phyloP scores from a whole-genome alignment of 2,329 filamentous ascomycete species.

The Cordyceps pruinosa region DNA sequence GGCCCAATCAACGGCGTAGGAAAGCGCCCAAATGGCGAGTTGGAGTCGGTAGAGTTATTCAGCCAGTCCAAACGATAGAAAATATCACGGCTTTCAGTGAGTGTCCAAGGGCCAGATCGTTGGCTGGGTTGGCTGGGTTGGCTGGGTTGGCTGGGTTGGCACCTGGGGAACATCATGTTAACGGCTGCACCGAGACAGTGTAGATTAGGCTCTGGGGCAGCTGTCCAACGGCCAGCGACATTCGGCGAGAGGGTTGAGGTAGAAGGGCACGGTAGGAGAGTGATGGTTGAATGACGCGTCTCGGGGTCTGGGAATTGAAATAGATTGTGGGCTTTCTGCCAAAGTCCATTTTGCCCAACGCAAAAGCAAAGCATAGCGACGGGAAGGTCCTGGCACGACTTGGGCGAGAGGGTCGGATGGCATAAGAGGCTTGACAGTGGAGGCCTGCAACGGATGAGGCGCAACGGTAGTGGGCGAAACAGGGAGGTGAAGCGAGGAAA shows the following conservation, averaged over 20 bases:
- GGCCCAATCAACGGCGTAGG: constrained; percentile 34
- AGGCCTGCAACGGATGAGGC: not conserved
- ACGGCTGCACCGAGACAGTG: not conserved
- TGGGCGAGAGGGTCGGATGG: not conserved
- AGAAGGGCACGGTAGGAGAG: not conserved
- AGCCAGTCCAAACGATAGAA: constrained; percentile 22
- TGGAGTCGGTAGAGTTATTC: constrained; percentile 2
- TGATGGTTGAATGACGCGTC: not conserved
- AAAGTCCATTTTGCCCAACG: not conserved
- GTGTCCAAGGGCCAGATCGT: constrained; percentile 16
- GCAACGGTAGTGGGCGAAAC: not conserved
- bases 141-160: not conserved
- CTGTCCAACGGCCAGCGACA: not conserved
- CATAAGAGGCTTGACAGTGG: not conserved
- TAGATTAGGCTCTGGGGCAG: not conserved
- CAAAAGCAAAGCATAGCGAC: not conserved
- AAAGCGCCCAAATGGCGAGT: constrained; percentile 16
- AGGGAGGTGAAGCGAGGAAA: not conserved
- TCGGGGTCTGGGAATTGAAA: not conserved
- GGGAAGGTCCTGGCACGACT: not conserved
- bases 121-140: not conserved
- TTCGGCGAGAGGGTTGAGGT: not conserved
- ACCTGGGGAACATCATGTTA: constrained; percentile 5
- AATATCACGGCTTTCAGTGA: constrained; percentile 22
- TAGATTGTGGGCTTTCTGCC: not conserved